phyloP scores from a whole-genome alignment of 208 protist genomes.

The Trypanosoma vivax region DNA sequence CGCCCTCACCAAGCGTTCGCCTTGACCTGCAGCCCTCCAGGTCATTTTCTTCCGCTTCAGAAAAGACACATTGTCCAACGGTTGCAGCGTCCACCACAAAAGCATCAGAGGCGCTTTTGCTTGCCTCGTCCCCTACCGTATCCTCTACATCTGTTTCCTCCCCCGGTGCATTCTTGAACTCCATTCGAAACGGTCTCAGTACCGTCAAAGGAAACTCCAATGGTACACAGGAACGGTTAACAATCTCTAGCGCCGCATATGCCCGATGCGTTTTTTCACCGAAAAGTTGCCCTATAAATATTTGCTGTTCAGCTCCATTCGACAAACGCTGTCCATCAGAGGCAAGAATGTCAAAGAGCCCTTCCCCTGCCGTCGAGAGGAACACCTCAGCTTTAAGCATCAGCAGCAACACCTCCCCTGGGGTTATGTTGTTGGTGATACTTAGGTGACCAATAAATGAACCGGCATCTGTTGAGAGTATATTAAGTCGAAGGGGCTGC shows the following conservation, averaged over 20 bases:
- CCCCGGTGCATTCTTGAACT: slow-evolving; percentile 34
- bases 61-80: background rate
- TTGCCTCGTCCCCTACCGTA: background rate
- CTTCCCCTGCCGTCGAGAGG: slow-evolving; percentile 52
- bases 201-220: slow-evolving; percentile 86
- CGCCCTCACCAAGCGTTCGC: background rate
- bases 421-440: slow-evolving; percentile 53
- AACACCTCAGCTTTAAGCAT: slow-evolving; percentile 74
- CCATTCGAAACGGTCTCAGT: slow-evolving; percentile 69
- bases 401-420: slow-evolving; percentile 67
- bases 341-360: slow-evolving; percentile 70
- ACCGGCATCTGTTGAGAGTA: slow-evolving; percentile 68
- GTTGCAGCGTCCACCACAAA: no score
- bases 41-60: background rate
- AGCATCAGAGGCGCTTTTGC: background rate
- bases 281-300: slow-evolving; percentile 70
- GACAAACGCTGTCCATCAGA: slow-evolving; percentile 24
- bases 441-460: slow-evolving; percentile 74
- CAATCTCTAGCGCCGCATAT: slow-evolving; percentile 69
- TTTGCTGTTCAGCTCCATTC: slow-evolving; percentile 26
- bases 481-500: slow-evolving; percentile 63
- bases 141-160: background rate
- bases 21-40: background rate
- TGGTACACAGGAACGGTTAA: slow-evolving; percentile 57
- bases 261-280: slow-evolving; percentile 45